A percentile compares a stretch with the other conserved stretches of the same genome.
Evolutionary conservation across 768 basidiomycete genomes (phyloP).

Genomic region (Crucibulum laeve): DNA sequence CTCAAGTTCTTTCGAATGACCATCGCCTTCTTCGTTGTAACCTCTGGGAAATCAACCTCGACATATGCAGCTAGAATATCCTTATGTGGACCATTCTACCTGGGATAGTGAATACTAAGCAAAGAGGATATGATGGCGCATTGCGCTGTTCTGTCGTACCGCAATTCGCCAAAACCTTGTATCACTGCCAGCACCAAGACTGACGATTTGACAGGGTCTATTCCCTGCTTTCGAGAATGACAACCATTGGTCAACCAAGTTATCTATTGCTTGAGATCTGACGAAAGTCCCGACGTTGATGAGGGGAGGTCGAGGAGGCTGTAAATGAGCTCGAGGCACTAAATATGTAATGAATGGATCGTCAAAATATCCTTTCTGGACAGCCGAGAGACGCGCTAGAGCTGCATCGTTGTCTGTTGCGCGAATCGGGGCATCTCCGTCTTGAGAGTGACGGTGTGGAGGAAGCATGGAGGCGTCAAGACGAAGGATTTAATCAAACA

Average conservation of each 20-base stretch:
- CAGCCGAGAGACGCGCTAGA: constrained; percentile 82
- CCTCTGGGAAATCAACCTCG: constrained; percentile 89
- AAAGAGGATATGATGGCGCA: too few species aligned
- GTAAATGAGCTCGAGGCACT: constrained; percentile 61
- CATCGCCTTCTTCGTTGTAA: constrained; percentile 81
- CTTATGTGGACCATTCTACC: constrained; percentile 54
- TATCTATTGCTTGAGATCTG: constrained; percentile 76
- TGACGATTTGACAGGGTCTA: constrained; percentile 80
- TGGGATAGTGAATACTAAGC: constrained; percentile 7
- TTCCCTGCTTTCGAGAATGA: constrained; percentile 34
- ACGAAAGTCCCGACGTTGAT: constrained; percentile 96
- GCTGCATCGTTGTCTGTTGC: constrained; percentile 83
- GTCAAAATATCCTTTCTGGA: constrained; percentile 68
- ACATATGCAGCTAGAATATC: constrained; percentile 59
- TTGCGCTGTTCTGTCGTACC: too few species aligned
- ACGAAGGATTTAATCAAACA: too few species aligned
- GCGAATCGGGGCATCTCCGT: constrained; percentile 62
- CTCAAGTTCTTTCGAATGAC: constrained; percentile 66
- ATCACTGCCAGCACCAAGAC: constrained; percentile 93
- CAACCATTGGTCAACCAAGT: constrained; percentile 66
- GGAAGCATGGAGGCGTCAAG: constrained; percentile 3
- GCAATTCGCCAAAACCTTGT: constrained; percentile 90
- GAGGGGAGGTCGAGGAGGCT: constrained; percentile 69
- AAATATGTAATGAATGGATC: constrained; percentile 73
- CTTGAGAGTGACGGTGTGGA: constrained; percentile 14